These are phyloP conservation scores for Metschnikowia lunata DNA, from an alignment of 805 yeast species.

Conservation along the genomic window DNA sequence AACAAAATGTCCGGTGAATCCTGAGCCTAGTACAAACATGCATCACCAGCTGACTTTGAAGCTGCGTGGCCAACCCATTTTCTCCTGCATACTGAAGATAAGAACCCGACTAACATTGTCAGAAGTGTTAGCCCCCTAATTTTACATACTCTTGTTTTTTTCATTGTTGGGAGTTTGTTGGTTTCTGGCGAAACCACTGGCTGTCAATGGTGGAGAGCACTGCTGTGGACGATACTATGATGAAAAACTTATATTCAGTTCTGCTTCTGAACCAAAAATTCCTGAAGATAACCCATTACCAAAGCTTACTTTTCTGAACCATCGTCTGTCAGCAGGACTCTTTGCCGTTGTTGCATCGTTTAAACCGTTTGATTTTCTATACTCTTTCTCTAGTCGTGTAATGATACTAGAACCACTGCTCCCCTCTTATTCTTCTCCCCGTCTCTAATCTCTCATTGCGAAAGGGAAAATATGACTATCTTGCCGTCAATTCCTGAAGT, in stretches of 20 bases:
- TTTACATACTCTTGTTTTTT: background rate
- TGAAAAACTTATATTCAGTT: constrained; percentile 74
- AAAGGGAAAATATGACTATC: constrained; percentile 63
- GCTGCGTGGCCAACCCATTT: constrained; percentile 1
- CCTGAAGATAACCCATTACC: constrained; percentile 75
- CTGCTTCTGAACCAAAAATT: constrained; percentile 87
- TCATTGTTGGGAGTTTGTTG: constrained; percentile 7
- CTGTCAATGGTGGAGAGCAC: constrained; percentile 8
- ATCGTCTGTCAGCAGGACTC: constrained; percentile 7
- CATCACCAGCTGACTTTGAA: constrained; percentile 88
- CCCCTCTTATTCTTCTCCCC: background rate
- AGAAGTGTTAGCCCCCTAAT: background rate
- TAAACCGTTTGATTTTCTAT: background rate
- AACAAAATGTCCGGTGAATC: constrained; percentile 43
- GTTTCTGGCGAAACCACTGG: constrained; percentile 16
- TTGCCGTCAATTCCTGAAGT: constrained; percentile 88
- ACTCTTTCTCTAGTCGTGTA: background rate
- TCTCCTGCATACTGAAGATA: too few species aligned
- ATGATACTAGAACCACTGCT: too few species aligned
- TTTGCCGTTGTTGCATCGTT: background rate
- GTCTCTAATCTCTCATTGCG: background rate
- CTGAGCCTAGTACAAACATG: constrained; percentile 84
- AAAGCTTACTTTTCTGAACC: constrained; percentile 47
- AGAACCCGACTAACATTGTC: constrained; percentile 2
- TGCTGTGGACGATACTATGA: constrained; percentile 39